Base-by-base conservation (phyloP, 192 early-diverging fungal species). In the Linnemannia hyalina region DNA sequence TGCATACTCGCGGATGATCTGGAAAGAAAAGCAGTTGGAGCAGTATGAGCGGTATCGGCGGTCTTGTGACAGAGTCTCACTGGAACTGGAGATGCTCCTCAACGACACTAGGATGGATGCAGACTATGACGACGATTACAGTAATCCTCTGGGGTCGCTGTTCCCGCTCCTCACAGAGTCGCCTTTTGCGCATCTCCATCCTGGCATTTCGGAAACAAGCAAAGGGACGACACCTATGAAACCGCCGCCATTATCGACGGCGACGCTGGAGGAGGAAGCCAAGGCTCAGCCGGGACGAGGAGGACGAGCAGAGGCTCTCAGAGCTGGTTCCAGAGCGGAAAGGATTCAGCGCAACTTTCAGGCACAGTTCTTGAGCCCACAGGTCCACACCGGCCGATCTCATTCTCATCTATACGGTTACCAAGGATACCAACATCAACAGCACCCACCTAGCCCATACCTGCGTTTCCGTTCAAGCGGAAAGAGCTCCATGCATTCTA, bases 11-110 rank as follows among this genome's bases (percentile, higher is more conserved):
- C 77, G 70, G 46, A 80, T 85, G 73, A 68, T 85, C 15, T 85
- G 82, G 82, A 85, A 68, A 42, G 82, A 85, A n/a, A 85, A 85
- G 65, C 82, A 85, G 35, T 44, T 71, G 69, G 82, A 85, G 68
- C 82, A 85, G 69, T 85, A 80, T 63, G 82, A 85, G 35, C 73
- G 82, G 18, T 85, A 85, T 35, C 36, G 82, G 5, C 72, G 78
- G 32, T 85, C 82, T 0, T 85, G 82, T 46, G 82, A 85, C 38
- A 52, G 68, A 16, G 82, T 85, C 55, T 85, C 82, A 3, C 23
- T 85, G 3, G 82, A 85, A 35, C 74, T 85, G 8, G 73, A 85
- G n/a, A 73, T 80, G 77, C 49, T 85, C 3, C 23, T 85, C 6
- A 80, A 76, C 36, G 74, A 85, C 26, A 68, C 82, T 11, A 69